These are phyloP conservation scores for Pseudopithomyces maydicus DNA, from an alignment of 2,329 filamentous ascomycete genomes.

Conservation along the genomic window DNA sequence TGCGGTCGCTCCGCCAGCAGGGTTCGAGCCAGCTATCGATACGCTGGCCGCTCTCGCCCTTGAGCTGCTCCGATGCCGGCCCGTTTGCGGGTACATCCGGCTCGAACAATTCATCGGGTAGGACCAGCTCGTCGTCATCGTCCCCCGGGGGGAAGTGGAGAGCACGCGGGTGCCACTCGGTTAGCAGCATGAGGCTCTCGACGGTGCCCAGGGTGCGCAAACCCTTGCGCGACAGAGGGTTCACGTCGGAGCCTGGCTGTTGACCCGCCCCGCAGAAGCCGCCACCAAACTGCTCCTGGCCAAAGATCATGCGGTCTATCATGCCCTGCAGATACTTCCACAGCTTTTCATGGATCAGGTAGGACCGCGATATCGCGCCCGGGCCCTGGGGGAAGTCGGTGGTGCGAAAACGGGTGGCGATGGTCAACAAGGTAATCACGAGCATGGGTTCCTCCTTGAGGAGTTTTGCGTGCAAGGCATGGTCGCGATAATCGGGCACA, in stretches of 20 bases:
- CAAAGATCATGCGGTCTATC: slow-evolving; percentile 94
- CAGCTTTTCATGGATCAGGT: slow-evolving; percentile 91
- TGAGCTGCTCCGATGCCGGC: slow-evolving; percentile 44
- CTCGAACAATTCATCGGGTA: slow-evolving; percentile 72
- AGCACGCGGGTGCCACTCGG: slow-evolving; percentile 95
- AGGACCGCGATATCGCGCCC: slow-evolving; percentile 76
- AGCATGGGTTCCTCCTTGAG: slow-evolving; percentile 92
- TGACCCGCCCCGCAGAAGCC: slow-evolving; percentile 79
- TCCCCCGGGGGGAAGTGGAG: slow-evolving; percentile 85
- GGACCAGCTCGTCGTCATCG: slow-evolving; percentile 67
- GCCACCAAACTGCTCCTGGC: slow-evolving; percentile 92
- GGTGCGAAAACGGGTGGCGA: slow-evolving; percentile 83
- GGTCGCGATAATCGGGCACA: slow-evolving; percentile 84
- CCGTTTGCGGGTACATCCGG: slow-evolving; percentile 59
- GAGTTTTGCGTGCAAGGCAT: slow-evolving; percentile 77
- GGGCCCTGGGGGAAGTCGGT: slow-evolving; percentile 72
- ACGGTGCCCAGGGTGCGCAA: slow-evolving; percentile 90
- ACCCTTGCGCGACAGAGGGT: slow-evolving; percentile 64
- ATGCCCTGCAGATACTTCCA: slow-evolving; percentile 95
- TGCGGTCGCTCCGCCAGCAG: slow-evolving; percentile 86
- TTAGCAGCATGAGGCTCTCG: slow-evolving; percentile 90
- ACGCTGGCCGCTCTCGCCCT: slow-evolving; percentile 76
- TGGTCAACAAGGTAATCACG: slow-evolving; percentile 87
- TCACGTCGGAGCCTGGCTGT: slow-evolving; percentile 70
- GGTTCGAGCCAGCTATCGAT: slow-evolving; percentile 97